Conservation (phyloP, 371 early-diverging fungal species). For the Conidiobolus coronatus region DNA sequence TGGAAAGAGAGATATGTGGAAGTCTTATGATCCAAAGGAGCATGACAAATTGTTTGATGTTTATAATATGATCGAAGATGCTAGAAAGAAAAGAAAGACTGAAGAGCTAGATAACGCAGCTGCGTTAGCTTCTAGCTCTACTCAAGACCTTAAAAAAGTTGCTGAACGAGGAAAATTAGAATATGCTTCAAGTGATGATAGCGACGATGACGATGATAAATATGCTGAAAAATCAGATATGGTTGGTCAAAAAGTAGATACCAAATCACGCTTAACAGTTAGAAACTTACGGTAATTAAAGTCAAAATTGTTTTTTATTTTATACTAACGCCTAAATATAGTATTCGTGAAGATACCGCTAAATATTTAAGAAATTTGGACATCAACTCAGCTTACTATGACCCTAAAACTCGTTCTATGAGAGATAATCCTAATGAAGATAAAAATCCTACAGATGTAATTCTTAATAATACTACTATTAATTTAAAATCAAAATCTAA, state of each 20-base stretch:
- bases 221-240: conserved; percentile 76
- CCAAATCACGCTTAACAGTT: conserved; percentile 80
- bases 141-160: conserved; percentile 21
- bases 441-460: conserved; percentile 20
- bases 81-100: conserved; percentile 57
- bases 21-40: conserved; percentile 80
- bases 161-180: conserved; percentile 12
- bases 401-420: conserved; percentile 97
- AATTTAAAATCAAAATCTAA: conserved; percentile 7
- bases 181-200: conserved; percentile 35
- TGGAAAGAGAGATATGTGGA: conserved; percentile 93
- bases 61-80: conserved; percentile 78
- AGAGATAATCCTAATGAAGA: conserved; percentile 76
- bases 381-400: conserved; percentile 87
- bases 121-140: conserved; percentile 6
- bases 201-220: conserved; percentile 69
- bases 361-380: conserved; percentile 90
- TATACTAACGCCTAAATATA: conserved; percentile 7
- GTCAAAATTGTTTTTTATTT: not conserved
- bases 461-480: conserved; percentile 1
- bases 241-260: conserved; percentile 74
- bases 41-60: conserved; percentile 59
- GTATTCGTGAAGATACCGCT: conserved; percentile 96
- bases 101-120: conserved; percentile 45
- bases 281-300: conserved; percentile 59